phyloP scores from a whole-genome alignment of 495 filamentous ascomycete species.

The Neurospora terricola region DNA sequence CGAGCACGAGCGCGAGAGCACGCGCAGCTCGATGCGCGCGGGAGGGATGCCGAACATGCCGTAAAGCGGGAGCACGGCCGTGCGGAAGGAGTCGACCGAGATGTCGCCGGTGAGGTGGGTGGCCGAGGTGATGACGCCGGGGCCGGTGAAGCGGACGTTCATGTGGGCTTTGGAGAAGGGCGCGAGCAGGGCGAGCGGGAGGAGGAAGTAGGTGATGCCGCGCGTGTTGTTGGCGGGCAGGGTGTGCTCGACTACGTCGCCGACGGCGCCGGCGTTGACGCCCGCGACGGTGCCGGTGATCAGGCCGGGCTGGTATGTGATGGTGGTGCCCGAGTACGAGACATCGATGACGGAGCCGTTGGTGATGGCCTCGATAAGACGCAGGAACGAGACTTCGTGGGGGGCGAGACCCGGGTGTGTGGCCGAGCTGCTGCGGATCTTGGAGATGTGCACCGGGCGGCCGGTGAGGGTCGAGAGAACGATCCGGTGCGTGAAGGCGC shows the following conservation, averaged over 20 bases:
- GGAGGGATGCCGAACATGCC: slow-evolving; percentile 75
- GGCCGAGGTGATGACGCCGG: slow-evolving; percentile 86
- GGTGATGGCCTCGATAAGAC: slow-evolving; percentile 86
- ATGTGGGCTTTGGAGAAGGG: slow-evolving; percentile 86
- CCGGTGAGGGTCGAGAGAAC: slow-evolving; percentile 88
- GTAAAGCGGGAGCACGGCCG: slow-evolving; percentile 82
- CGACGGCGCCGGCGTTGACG: slow-evolving; percentile 45
- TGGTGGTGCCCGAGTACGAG: slow-evolving; percentile 84
- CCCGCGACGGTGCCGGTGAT: slow-evolving; percentile 72
- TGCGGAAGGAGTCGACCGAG: slow-evolving; percentile 84
- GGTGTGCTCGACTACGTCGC: slow-evolving; percentile 68
- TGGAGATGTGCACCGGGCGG: slow-evolving; percentile 77
- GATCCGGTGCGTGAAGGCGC: slow-evolving; percentile 71
- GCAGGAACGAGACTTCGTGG: slow-evolving; percentile 91
- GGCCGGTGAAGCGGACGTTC: slow-evolving; percentile 78
- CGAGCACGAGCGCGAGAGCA: slow-evolving; percentile 69
- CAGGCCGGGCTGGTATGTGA: slow-evolving; percentile 84
- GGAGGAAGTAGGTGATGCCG: slow-evolving; percentile 84
- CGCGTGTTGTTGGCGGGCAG: slow-evolving; percentile 63
- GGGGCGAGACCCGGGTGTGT: slow-evolving; percentile 79
- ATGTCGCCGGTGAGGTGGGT: slow-evolving; percentile 67
- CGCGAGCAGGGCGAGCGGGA: slow-evolving; percentile 80
- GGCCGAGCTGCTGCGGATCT: slow-evolving; percentile 78
- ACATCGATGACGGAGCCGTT: slow-evolving; percentile 94
- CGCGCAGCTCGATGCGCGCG: slow-evolving; percentile 76